phyloP scores from a whole-genome alignment of 108 stramenopile species.

The Chaetoceros muelleri region DNA sequence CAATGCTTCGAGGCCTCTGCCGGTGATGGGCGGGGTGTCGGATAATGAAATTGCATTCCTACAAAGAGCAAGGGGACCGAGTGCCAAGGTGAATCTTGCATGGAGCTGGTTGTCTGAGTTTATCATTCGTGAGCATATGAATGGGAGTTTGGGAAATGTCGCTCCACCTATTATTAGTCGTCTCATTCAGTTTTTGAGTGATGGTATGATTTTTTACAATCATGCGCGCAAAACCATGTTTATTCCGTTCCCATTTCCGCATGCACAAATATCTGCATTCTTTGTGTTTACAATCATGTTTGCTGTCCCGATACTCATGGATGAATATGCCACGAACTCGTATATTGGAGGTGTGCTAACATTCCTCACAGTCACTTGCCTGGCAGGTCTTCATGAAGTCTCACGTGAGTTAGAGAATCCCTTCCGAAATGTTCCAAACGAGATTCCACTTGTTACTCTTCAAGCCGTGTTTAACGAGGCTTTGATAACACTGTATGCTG shows the following conservation, averaged over 20 bases:
- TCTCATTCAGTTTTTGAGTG: slow-evolving; percentile 52
- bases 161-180: slow-evolving; percentile 65
- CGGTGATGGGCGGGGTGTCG: slow-evolving; percentile 65
- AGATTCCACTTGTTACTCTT: slow-evolving; percentile 56
- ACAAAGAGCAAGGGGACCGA: slow-evolving; percentile 53
- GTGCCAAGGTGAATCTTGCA: slow-evolving; percentile 58
- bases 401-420: slow-evolving; percentile 75
- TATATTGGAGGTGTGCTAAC: slow-evolving; percentile 37
- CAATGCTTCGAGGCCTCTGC: slow-evolving; percentile 52
- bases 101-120: slow-evolving; percentile 65
- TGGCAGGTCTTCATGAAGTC: slow-evolving; percentile 64
- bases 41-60: slow-evolving; percentile 57
- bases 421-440: slow-evolving; percentile 70
- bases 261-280: slow-evolving; percentile 58
- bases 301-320: slow-evolving; percentile 54
- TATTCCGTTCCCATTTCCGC: slow-evolving; percentile 69
- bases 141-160: slow-evolving; percentile 48
- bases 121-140: slow-evolving; percentile 59
- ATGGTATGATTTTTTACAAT: slow-evolving; percentile 72
- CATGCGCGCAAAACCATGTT: slow-evolving; percentile 64
- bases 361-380: slow-evolving; percentile 49
- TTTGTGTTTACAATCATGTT: slow-evolving; percentile 36
- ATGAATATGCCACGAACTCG: slow-evolving; percentile 42
- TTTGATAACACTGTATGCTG: slow-evolving; percentile 54
- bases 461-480: slow-evolving; percentile 67